Conservation (phyloP, 371 early-diverging fungal genomes). For the Mortierella sp. region DNA sequence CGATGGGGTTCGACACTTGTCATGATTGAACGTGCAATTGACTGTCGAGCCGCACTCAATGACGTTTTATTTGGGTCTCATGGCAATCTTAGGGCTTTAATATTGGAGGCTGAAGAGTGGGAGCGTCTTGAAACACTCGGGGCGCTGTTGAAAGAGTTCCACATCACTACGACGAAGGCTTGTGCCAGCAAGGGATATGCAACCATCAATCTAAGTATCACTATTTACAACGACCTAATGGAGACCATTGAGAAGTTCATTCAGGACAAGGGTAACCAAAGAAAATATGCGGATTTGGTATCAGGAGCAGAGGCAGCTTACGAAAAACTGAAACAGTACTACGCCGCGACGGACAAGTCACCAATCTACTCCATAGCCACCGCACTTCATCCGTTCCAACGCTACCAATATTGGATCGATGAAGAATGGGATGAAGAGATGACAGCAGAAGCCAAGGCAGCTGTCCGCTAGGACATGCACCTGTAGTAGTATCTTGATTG, state of each 20-base stretch:
- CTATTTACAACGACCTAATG: slow-evolving; percentile 29
- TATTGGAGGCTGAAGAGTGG: slow-evolving; percentile 23
- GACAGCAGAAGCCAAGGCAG: too few species aligned
- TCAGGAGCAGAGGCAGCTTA: slow-evolving; percentile 20
- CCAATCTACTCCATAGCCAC: slow-evolving; percentile 31
- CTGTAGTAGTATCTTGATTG: too few species aligned
- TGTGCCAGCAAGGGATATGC: slow-evolving; percentile 17
- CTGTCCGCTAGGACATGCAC: too few species aligned
- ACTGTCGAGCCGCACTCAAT: slow-evolving; percentile 6
- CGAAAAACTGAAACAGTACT: slow-evolving; percentile 16
- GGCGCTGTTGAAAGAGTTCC: slow-evolving; percentile 8
- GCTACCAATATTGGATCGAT: slow-evolving; percentile 28
- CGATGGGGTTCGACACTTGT: slow-evolving; percentile 34
- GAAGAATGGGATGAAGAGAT: slow-evolving; percentile 8
- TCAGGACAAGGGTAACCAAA: background rate
- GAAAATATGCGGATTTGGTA: slow-evolving; percentile 5
- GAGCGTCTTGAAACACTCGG: slow-evolving; percentile 4
- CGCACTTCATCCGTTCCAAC: slow-evolving; percentile 26
- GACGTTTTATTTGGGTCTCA: background rate
- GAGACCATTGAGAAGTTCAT: slow-evolving; percentile 9
- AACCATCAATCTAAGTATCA: slow-evolving; percentile 17
- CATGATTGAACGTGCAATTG: slow-evolving; percentile 30
- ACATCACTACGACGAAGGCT: slow-evolving; percentile 13
- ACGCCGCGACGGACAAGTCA: slow-evolving; percentile 15
- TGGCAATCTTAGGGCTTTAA: background rate